Percentiles rank a stretch among this genome's conserved stretches.
phyloP scores from a whole-genome alignment of 148 eudicot species.

The Nepenthes mirabilis region DNA sequence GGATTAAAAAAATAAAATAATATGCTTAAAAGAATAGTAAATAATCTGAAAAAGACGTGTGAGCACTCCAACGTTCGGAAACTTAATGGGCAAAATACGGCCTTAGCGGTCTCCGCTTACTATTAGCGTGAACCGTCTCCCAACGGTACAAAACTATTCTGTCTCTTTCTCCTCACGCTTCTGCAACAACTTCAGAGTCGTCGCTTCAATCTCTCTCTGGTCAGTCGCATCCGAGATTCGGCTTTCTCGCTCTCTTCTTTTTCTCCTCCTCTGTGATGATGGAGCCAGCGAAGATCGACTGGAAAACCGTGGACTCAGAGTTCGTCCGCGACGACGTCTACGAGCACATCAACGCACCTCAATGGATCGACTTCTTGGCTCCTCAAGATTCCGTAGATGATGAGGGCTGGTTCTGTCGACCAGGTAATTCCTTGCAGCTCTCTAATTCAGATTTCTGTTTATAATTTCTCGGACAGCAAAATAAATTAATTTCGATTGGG shows the following conservation, averaged over 20 bases:
- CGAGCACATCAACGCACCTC: slow-evolving; percentile 76
- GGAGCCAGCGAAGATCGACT: slow-evolving; percentile 78
- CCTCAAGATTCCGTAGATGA: slow-evolving; percentile 34
- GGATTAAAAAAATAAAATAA: too few relatives aligned
- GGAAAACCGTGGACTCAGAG: slow-evolving; percentile 50
- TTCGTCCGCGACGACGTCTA: slow-evolving; percentile 42
- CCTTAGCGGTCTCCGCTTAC: too few relatives aligned
- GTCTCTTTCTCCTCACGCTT: not conserved
- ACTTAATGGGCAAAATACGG: too few relatives aligned
- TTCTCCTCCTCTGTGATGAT: slow-evolving; percentile 1
- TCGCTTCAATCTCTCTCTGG: too few relatives aligned
- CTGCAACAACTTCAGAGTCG: too few relatives aligned
- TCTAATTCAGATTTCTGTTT: not conserved
- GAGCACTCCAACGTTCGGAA: too few relatives aligned
- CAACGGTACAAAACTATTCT: not conserved
- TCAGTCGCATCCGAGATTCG: not conserved
- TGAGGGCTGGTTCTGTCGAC: slow-evolving; percentile 69
- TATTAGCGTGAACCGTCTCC: not conserved
- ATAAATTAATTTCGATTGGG: too few relatives aligned
- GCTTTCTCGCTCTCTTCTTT: not conserved
- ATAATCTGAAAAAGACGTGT: too few relatives aligned
- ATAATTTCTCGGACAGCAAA: too few relatives aligned
- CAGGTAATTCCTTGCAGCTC: slow-evolving; percentile 24
- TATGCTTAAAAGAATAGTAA: too few relatives aligned
- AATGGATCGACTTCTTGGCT: slow-evolving; percentile 60